phyloP scores from a whole-genome alignment of 1,139 yeast species.

The Scheffersomyces segobiensis region DNA sequence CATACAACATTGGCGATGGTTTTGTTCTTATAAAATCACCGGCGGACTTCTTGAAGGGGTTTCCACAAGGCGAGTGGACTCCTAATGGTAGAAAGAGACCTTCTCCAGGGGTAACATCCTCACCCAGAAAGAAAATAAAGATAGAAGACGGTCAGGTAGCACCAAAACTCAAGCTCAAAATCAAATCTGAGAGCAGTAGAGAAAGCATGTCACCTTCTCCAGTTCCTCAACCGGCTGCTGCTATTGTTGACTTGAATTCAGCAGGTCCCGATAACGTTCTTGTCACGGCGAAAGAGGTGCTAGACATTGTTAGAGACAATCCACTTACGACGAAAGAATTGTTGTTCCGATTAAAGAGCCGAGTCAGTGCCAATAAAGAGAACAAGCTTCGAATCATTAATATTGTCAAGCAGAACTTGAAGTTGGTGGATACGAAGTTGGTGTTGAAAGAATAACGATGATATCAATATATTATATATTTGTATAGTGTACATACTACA shows the following conservation, averaged over 20 bases:
- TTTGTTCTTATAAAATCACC: conserved; percentile 69
- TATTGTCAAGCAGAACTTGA: conserved; percentile 68
- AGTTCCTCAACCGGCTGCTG: conserved; percentile 12
- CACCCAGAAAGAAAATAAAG: conserved; percentile 45
- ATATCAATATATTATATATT: not conserved
- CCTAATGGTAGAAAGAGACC: conserved; percentile 56
- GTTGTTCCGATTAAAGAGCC: conserved; percentile 58
- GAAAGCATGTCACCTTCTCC: conserved; percentile 18
- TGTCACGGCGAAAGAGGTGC: conserved; percentile 73
- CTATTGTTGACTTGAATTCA: conserved; percentile 28
- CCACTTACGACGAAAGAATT: conserved; percentile 69
- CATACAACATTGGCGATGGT: conserved; percentile 60
- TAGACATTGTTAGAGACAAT: conserved; percentile 59
- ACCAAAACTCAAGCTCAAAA: conserved; percentile 7
- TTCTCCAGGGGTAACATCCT: conserved; percentile 16
- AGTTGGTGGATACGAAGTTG: conserved; percentile 64
- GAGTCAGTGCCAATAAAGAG: conserved; percentile 67
- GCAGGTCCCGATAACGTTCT: conserved; percentile 44
- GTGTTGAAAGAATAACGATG: conserved; percentile 49
- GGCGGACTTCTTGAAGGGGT: conserved; percentile 56
- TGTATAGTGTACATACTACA: not conserved
- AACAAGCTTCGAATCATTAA: conserved; percentile 68
- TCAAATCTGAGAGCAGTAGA: conserved; percentile 13
- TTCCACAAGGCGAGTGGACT: conserved; percentile 85
- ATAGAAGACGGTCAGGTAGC: conserved; percentile 21